phyloP scores from a whole-genome alignment of 305 asterid genomes.

The Stenogyne calaminthoides region DNA sequence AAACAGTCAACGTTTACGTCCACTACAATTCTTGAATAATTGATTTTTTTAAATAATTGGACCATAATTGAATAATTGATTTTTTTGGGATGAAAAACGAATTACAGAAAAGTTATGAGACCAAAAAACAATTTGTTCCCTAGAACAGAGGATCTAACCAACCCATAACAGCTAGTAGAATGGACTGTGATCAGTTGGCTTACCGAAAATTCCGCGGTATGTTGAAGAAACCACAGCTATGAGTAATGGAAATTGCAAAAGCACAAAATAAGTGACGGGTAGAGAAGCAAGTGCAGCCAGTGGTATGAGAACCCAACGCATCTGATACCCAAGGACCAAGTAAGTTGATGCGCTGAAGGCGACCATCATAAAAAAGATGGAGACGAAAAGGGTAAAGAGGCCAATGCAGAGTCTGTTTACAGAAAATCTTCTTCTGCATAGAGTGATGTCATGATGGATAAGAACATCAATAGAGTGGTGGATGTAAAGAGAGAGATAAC shows the following conservation, averaged over 20 bases:
- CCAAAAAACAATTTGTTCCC: too few species aligned
- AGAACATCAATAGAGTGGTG: not conserved
- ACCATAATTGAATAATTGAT: too few species aligned
- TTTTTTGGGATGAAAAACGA: too few species aligned
- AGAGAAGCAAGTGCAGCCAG: not conserved
- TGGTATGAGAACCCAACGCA: not conserved
- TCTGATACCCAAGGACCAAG: not conserved
- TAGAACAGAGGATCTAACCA: not conserved
- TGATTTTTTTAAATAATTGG: too few species aligned
- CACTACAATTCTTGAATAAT: too few species aligned
- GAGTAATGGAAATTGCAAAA: not conserved
- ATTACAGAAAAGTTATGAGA: too few species aligned
- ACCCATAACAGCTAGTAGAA: not conserved
- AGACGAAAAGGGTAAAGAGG: not conserved
- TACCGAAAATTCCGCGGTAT: not conserved
- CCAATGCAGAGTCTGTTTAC: not conserved
- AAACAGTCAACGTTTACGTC: too few species aligned
- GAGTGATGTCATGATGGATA: not conserved
- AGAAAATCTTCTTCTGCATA: not conserved
- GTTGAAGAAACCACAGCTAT: not conserved
- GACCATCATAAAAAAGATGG: not conserved
- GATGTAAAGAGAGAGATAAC: not conserved
- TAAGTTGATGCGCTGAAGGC: not conserved
- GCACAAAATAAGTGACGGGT: not conserved
- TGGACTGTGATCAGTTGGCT: not conserved